Conservation (phyloP, 2,329 filamentous ascomycete genomes). For the Alternaria triticimaculans region DNA sequence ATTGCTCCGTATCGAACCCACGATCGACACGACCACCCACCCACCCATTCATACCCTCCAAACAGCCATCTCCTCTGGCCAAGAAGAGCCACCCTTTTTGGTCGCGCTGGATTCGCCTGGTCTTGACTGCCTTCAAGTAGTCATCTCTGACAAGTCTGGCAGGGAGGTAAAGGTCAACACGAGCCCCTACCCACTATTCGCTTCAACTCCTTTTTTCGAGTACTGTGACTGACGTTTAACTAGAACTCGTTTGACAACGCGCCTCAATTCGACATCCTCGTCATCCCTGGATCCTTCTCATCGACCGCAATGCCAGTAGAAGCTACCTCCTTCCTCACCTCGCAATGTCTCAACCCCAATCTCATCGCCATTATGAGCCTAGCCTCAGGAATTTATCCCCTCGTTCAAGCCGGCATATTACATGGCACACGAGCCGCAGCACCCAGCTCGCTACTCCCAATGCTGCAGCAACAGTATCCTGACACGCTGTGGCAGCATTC, state of each 20-base stretch:
- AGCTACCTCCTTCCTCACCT: constrained; percentile 34
- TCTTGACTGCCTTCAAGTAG: constrained; percentile 32
- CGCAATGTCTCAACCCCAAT: constrained; percentile 32
- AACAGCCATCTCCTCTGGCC: constrained; percentile 31
- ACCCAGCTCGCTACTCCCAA: constrained; percentile 32
- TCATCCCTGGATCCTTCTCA: constrained; percentile 43
- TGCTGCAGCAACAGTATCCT: constrained; percentile 36
- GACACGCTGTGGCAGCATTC: constrained; percentile 38
- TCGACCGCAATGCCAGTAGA: constrained; percentile 26
- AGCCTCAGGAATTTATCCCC: constrained; percentile 39
- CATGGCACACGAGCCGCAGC: constrained; percentile 37
- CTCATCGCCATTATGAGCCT: constrained; percentile 41
- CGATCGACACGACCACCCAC: constrained; percentile 11
- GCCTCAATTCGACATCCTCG: constrained; percentile 45
- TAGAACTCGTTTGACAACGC: constrained; percentile 46
- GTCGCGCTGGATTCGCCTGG: constrained; percentile 43
- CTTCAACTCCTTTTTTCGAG: background rate
- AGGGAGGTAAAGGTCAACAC: constrained; percentile 48
- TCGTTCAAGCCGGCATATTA: constrained; percentile 38
- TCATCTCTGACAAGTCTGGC: constrained; percentile 45
- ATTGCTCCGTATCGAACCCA: constrained; percentile 32
- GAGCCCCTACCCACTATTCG: constrained; percentile 22
- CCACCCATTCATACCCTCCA: constrained; percentile 23
- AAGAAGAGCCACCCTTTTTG: constrained; percentile 38
- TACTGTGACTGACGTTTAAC: constrained; percentile 21